phyloP scores from a whole-genome alignment of 345 rosid genomes.

The Anacardium occidentale region DNA sequence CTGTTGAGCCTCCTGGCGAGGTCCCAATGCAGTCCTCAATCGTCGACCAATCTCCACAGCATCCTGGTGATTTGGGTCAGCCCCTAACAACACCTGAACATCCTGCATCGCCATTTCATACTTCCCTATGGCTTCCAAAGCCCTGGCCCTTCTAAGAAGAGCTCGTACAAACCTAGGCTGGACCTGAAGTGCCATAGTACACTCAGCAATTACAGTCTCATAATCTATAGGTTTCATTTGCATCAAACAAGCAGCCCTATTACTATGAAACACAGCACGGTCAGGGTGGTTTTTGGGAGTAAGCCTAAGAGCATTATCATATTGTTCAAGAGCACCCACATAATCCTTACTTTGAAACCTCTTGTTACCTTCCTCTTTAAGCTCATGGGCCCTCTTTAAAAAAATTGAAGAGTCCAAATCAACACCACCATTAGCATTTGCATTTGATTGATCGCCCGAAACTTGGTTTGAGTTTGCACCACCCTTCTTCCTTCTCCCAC shows the following conservation, averaged over 20 bases:
- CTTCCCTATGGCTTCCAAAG: conserved; percentile 77
- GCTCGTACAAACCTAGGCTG: conserved; percentile 83
- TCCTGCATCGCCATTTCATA: conserved; percentile 83
- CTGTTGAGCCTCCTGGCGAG: conserved; percentile 75
- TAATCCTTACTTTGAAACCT: conserved; percentile 79
- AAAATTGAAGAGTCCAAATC: conserved; percentile 70
- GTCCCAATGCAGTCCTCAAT: conserved; percentile 65
- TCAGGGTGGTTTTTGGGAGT: conserved; percentile 80
- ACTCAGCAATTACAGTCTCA: conserved; percentile 78
- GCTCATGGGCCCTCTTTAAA: conserved; percentile 86
- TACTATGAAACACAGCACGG: conserved; percentile 89
- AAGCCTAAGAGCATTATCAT: conserved; percentile 67
- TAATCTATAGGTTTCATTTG: conserved; percentile 96
- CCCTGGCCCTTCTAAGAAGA: conserved; percentile 85
- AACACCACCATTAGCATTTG: conserved; percentile 57
- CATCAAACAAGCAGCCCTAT: conserved; percentile 94
- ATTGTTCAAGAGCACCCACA: conserved; percentile 79
- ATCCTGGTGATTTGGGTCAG: conserved; percentile 73
- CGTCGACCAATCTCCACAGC: conserved; percentile 68
- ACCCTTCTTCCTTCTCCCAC: conserved; percentile 78
- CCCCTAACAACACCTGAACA: conserved; percentile 63
- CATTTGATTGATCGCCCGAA: conserved; percentile 33
- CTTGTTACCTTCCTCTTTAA: conserved; percentile 91
- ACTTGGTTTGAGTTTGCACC: conserved; percentile 49
- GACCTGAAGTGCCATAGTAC: conserved; percentile 76